A percentile compares a stretch with the other conserved stretches of the same genome.
phyloP scores from a whole-genome alignment of 1,284 basidiomycete genomes.

The Cryptococcus sp. region DNA sequence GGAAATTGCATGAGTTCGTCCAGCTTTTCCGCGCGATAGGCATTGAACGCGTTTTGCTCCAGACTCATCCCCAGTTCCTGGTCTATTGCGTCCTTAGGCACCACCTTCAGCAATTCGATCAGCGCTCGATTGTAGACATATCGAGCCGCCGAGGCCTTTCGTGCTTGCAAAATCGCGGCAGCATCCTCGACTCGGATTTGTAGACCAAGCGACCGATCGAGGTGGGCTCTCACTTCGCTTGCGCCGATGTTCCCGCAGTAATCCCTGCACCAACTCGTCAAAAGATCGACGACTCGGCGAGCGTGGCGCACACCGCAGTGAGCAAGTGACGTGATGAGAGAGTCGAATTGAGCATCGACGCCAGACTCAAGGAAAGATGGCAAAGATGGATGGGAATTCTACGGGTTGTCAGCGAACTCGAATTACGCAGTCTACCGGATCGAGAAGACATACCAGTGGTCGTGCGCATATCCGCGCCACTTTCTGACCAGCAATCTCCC shows the following conservation, averaged over 20 bases:
- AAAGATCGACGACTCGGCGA: slow-evolving; percentile 80
- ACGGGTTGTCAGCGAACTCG: background rate
- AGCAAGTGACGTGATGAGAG: slow-evolving; percentile 75
- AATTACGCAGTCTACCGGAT: background rate
- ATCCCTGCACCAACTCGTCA: slow-evolving; percentile 81
- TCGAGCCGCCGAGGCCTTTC: slow-evolving; percentile 74
- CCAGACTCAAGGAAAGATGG: slow-evolving; percentile 68
- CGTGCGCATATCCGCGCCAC: slow-evolving; percentile 71
- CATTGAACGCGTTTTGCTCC: slow-evolving; percentile 83
- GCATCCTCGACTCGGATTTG: slow-evolving; percentile 58
- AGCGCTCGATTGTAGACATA: slow-evolving; percentile 87
- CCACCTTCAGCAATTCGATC: slow-evolving; percentile 70
- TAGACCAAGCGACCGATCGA: slow-evolving; percentile 40
- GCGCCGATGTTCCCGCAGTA: slow-evolving; percentile 68
- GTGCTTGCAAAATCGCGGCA: slow-evolving; percentile 65
- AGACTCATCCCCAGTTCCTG: slow-evolving; percentile 74
- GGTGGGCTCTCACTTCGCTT: slow-evolving; percentile 49
- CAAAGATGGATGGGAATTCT: slow-evolving; percentile 71
- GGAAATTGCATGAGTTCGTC: slow-evolving; percentile 45
- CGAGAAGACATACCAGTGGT: slow-evolving; percentile 61
- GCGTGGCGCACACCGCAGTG: slow-evolving; percentile 82
- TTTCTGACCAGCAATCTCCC: slow-evolving; percentile 72
- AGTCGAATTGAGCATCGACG: slow-evolving; percentile 76
- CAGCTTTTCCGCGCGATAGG: slow-evolving; percentile 74
- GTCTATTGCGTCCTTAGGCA: slow-evolving; percentile 72